Evolutionary conservation across 1,139 yeast species (phyloP).

Genomic region (Diutina rugosa): DNA sequence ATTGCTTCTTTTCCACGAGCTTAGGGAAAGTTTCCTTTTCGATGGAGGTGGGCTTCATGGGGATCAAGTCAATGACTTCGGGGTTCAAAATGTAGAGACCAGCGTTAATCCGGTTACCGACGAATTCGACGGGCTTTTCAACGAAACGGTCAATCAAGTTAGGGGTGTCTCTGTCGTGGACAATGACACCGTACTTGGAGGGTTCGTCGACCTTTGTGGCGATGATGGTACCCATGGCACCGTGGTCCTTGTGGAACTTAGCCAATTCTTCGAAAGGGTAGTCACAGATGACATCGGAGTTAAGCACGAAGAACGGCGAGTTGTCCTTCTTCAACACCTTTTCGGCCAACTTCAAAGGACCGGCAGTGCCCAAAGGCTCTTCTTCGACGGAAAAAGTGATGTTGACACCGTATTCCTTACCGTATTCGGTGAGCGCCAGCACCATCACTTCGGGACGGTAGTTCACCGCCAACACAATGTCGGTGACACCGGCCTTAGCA

Average conservation of each 20-base stretch:
- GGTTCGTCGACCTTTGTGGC: slow-evolving; percentile 99
- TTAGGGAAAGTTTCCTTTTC: slow-evolving; percentile 99
- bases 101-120: slow-evolving; percentile 95
- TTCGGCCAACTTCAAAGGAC: slow-evolving; percentile 97
- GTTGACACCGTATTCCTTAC: slow-evolving; percentile 83
- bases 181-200: slow-evolving; percentile 98
- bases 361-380: slow-evolving; percentile 99
- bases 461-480: slow-evolving; percentile 96
- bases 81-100: slow-evolving; percentile 97
- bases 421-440: slow-evolving; percentile 85
- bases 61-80: slow-evolving; percentile 89
- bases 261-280: slow-evolving; percentile 93
- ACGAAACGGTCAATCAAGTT: slow-evolving; percentile 91
- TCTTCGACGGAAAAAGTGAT: slow-evolving; percentile 98
- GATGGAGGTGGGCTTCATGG: slow-evolving; percentile 95
- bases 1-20: slow-evolving; percentile 76
- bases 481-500: slow-evolving; percentile 98
- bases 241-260: slow-evolving; percentile 87
- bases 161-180: slow-evolving; percentile 86
- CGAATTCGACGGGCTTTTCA: slow-evolving; percentile 98
- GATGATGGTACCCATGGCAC: slow-evolving; percentile 96
- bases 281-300: slow-evolving; percentile 97
- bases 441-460: slow-evolving; percentile 99
- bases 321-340: slow-evolving; percentile 86
- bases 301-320: slow-evolving; percentile 92